Evolutionary conservation across 768 basidiomycete genomes (phyloP), one percentile per base, ranked within the genome.

Genomic region (Mrakia frigida): DNA sequence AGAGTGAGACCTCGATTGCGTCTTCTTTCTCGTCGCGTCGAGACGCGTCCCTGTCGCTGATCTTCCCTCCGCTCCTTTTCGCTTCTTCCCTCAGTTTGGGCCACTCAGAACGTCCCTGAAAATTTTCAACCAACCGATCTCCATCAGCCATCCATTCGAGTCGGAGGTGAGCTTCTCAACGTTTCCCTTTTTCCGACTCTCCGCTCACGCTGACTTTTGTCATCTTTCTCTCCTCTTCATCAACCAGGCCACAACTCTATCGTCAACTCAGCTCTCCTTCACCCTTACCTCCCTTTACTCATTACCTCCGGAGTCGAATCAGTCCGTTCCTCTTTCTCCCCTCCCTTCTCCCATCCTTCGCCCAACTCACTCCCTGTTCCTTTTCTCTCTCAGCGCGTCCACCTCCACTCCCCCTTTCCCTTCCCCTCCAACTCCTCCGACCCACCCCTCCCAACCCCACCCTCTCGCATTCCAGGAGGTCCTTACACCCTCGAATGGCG

Each of bases 191-290:
- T 4, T 5, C 9, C 65, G 35, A 25, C 21, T 68, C 65, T 16
- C n/a, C 31, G 21, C 31, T 21, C 63, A 33, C 11, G 0, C 63
- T 65, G 35, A 65, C 60, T 13, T 35, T 9, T 4, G n/a, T 31
- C 10, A 0, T 16, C 65, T 25, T 23, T 41, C 23, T 14, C 37
- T 37, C 25, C 25, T n/a, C 25, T n/a, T 33, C 10, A 1, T 11
- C 39, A 1, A 18, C 9, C 65, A 68, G 65, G 65, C 37, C 65
- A 68, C 65, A 41, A 39, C 65, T 68, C 65, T 9, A 68, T 68
- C 65, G 65, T 68, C 35, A 68, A 68, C 65, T 68, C 65, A 3
- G 65, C 65, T 41, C 65, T 68, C 23, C 65, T 68, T 7, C 65
- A 68, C 39, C 65, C 65, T 21, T 68, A 68, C 65, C 65, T 68